These are phyloP conservation scores for Yamadazyma phyllophila DNA, from an alignment of 805 yeast species.

Conservation along the genomic window DNA sequence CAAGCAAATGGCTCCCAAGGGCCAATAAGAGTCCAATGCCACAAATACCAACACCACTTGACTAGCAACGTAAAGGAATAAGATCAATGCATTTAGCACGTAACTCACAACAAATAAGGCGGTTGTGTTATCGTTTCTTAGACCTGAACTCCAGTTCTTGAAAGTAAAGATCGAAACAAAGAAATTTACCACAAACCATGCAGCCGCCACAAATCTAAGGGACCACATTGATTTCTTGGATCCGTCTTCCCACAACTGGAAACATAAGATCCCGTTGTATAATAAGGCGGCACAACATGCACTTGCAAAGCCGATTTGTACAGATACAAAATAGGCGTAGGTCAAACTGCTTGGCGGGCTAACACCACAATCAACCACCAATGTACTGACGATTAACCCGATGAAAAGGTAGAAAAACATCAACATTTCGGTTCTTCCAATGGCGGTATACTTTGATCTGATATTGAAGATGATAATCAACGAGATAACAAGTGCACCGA, in stretches of 20 bases:
- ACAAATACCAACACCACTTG: constrained; percentile 67
- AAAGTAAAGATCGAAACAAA: constrained; percentile 71
- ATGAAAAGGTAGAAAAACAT: constrained; percentile 63
- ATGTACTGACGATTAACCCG: constrained; percentile 57
- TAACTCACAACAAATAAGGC: constrained; percentile 70
- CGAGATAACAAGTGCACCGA: constrained; percentile 64
- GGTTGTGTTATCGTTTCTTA: constrained; percentile 54
- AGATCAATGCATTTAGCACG: constrained; percentile 64
- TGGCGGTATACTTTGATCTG: constrained; percentile 86
- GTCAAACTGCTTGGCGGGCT: constrained; percentile 77
- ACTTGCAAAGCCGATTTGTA: constrained; percentile 73
- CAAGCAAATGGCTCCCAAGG: constrained; percentile 75
- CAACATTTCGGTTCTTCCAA: constrained; percentile 85
- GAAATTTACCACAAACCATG: constrained; percentile 65
- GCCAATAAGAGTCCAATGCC: constrained; percentile 80
- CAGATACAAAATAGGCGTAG: constrained; percentile 79
- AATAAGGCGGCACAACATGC: constrained; percentile 69
- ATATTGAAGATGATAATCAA: constrained; percentile 74
- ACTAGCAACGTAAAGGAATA: constrained; percentile 60
- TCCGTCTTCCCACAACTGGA: constrained; percentile 95
- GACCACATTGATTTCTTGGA: constrained; percentile 60
- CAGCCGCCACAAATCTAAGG: constrained; percentile 49
- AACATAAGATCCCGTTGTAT: constrained; percentile 75
- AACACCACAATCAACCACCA: constrained; percentile 90
- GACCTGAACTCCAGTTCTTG: constrained; percentile 53